Conservation (phyloP, 2,329 filamentous ascomycete species). For the Neonectria faginata region DNA sequence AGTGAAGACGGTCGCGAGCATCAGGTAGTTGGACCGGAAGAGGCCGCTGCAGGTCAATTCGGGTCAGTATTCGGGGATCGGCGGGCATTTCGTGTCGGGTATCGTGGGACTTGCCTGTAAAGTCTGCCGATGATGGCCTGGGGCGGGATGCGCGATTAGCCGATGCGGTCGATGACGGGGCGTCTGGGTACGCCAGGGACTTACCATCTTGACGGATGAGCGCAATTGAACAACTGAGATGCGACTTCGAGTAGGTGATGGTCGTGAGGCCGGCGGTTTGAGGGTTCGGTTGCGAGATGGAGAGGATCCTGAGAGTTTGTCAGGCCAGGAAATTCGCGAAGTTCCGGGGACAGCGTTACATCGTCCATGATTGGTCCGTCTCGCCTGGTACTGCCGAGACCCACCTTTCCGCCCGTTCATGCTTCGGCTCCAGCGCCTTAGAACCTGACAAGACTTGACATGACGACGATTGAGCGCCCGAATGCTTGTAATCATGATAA, state of each 20-base stretch:
- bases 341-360: conserved; percentile 48
- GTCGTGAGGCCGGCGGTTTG: conserved; percentile 44
- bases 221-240: conserved; percentile 48
- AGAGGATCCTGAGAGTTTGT: conserved; percentile 48
- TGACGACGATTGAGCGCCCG: background rate
- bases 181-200: conserved; percentile 14
- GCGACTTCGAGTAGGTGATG: conserved; percentile 41
- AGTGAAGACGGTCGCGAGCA: conserved; percentile 87
- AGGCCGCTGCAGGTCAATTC: conserved; percentile 70
- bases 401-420: conserved; percentile 36
- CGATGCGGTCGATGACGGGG: conserved; percentile 20
- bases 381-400: conserved; percentile 27
- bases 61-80: conserved; percentile 43
- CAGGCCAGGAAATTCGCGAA: conserved; percentile 52
- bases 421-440: background rate
- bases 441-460: background rate
- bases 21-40: conserved; percentile 88
- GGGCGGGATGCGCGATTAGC: conserved; percentile 52
- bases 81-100: conserved; percentile 33
- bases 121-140: conserved; percentile 54
- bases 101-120: conserved; percentile 54
- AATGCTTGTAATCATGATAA: background rate
- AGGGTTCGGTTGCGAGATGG: conserved; percentile 46
- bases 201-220: conserved; percentile 53
- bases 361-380: conserved; percentile 48